phyloP scores from a whole-genome alignment of 2,329 filamentous ascomycete genomes.

The Exophiala viscosa region DNA sequence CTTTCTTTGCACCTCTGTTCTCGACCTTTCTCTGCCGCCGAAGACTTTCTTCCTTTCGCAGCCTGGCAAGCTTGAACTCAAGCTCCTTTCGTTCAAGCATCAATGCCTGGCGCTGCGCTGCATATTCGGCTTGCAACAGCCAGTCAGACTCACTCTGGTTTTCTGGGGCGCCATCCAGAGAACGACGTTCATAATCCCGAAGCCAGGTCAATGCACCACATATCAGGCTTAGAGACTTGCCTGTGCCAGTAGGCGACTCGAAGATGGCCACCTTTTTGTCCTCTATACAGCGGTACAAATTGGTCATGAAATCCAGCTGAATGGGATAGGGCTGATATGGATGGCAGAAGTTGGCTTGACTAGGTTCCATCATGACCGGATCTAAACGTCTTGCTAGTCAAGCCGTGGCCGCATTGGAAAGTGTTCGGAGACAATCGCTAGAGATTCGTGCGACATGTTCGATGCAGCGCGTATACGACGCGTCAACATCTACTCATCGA shows the following conservation, averaged over 20 bases:
- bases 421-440: too few species aligned
- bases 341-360: constrained; percentile 67
- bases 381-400: too few species aligned
- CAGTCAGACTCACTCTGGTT: constrained; percentile 73
- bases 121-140: constrained; percentile 74
- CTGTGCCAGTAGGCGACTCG: constrained; percentile 89
- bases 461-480: too few species aligned
- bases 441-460: too few species aligned
- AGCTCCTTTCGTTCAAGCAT: constrained; percentile 66
- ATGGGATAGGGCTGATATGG: constrained; percentile 85
- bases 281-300: constrained; percentile 74
- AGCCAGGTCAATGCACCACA: constrained; percentile 88
- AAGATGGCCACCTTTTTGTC: constrained; percentile 79
- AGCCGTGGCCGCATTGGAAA: neutral
- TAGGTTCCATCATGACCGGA: constrained; percentile 32
- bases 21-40: constrained; percentile 7
- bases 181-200: constrained; percentile 66
- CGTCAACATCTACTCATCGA: too few species aligned
- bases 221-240: constrained; percentile 88
- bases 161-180: constrained; percentile 22
- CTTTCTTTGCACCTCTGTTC: constrained; percentile 13
- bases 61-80: constrained; percentile 52
- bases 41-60: constrained; percentile 17
- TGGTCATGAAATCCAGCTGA: constrained; percentile 81
- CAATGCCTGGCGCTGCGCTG: constrained; percentile 64